Evolutionary conservation across 2,329 filamentous ascomycete species (phyloP).

Genomic region (Talaromyces sp.): DNA sequence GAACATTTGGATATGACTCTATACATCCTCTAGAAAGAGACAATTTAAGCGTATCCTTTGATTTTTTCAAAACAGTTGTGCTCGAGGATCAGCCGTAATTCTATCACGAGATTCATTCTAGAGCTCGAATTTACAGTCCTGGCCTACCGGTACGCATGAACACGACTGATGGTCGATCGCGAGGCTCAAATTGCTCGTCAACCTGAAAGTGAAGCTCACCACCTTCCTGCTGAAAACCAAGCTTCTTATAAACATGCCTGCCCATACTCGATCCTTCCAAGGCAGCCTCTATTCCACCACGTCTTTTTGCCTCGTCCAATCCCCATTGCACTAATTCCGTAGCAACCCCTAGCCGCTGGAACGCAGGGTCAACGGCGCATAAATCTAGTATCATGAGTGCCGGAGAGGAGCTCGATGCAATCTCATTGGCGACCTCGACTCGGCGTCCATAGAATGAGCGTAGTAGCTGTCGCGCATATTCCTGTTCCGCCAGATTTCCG

Average conservation of each 20-base stretch:
- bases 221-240: slow-evolving; percentile 3
- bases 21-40: too few relatives aligned
- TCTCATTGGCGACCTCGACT: neutral
- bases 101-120: neutral
- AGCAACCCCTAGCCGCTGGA: neutral
- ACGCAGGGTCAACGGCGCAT: neutral
- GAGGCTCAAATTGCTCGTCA: neutral
- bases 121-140: neutral
- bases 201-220: neutral
- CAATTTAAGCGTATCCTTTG: too few relatives aligned
- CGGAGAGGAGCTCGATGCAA: neutral
- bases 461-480: neutral
- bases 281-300: neutral
- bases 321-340: slow-evolving; percentile 1
- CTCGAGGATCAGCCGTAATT: too few relatives aligned
- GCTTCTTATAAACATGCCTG: slow-evolving; percentile 1
- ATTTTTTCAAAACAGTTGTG: too few relatives aligned
- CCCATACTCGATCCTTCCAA: slow-evolving; percentile 1
- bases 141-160: slow-evolving; percentile 3
- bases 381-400: neutral
- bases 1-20: too few relatives aligned
- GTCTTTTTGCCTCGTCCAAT: neutral
- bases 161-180: neutral
- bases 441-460: neutral
- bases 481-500: neutral